Conservation (phyloP, 495 filamentous ascomycete genomes). For the Trichoderma erinaceum region DNA sequence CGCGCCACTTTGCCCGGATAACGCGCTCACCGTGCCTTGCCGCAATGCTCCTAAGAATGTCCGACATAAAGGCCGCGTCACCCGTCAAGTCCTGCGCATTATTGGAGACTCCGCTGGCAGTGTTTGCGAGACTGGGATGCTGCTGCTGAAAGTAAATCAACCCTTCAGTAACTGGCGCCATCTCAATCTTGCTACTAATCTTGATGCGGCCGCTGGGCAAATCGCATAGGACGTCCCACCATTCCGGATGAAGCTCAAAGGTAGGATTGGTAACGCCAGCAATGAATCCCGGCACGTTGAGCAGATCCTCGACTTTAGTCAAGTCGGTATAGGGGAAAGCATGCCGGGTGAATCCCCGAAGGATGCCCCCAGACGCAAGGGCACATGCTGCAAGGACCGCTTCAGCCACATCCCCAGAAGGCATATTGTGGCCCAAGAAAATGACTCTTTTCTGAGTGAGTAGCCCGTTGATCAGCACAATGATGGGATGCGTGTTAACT, state of each 20-base stretch:
- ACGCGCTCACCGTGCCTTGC: constrained; percentile 85
- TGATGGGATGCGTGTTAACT: constrained; percentile 68
- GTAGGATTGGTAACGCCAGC: constrained; percentile 96
- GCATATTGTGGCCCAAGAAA: constrained; percentile 90
- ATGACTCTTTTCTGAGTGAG: constrained; percentile 95
- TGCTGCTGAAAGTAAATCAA: constrained; percentile 80
- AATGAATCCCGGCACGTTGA: constrained; percentile 95
- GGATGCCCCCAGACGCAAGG: constrained; percentile 87
- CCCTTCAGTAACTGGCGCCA: constrained; percentile 71
- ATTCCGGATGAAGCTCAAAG: constrained; percentile 89
- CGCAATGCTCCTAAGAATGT: constrained; percentile 72
- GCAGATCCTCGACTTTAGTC: constrained; percentile 92
- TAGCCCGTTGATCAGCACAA: constrained; percentile 71
- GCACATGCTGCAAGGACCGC: constrained; percentile 91
- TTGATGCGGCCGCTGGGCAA: constrained; percentile 87
- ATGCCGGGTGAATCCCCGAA: constrained; percentile 92
- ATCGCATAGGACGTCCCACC: constrained; percentile 98
- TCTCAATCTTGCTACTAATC: constrained; percentile 77
- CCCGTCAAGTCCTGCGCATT: constrained; percentile 66
- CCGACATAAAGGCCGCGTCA: constrained; percentile 82
- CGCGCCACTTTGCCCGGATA: constrained; percentile 82
- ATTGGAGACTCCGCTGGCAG: constrained; percentile 36
- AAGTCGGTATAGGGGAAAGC: constrained; percentile 98
- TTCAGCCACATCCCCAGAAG: constrained; percentile 90
- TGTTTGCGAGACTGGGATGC: constrained; percentile 49